These are phyloP conservation scores for Gynochthodes officinalis DNA, from an alignment of 257 asterid species.

Conservation along the genomic window DNA sequence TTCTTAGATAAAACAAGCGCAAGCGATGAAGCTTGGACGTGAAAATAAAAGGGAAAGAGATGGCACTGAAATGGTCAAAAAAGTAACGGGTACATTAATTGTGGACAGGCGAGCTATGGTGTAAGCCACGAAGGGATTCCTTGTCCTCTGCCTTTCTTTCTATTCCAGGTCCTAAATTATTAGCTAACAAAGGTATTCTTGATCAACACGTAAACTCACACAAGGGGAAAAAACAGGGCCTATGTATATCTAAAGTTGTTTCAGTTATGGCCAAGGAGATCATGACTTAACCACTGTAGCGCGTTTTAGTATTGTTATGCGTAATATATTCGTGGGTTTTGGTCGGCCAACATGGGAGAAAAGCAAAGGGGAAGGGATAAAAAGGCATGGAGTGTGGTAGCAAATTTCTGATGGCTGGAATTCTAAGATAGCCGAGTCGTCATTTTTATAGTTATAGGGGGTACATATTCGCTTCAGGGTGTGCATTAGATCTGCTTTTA, in stretches of 20 bases:
- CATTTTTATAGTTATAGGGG: conserved; percentile 1
- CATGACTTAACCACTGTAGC: conserved; percentile 1
- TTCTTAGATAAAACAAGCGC: neutral
- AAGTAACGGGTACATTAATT: neutral
- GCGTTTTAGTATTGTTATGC: neutral
- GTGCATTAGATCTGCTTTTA: conserved; percentile 1
- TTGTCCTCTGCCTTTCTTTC: neutral
- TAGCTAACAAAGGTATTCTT: neutral
- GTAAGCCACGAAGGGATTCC: conserved; percentile 20
- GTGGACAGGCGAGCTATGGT: conserved; percentile 8
- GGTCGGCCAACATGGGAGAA: conserved; percentile 26
- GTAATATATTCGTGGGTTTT: conserved; percentile 17
- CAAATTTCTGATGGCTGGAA: conserved; percentile 29
- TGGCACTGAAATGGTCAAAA: conserved; percentile 38
- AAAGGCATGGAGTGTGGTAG: conserved; percentile 14
- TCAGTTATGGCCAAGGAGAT: neutral
- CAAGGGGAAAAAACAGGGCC: neutral
- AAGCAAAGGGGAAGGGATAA: conserved; percentile 22
- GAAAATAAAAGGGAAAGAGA: conserved; percentile 16
- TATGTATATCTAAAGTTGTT: neutral
- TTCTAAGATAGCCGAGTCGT: conserved; percentile 18
- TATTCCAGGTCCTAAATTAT: conserved; percentile 2
- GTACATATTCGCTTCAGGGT: neutral
- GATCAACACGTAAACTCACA: neutral
- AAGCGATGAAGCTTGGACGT: conserved; percentile 11